Base-by-base conservation (phyloP, 1,284 basidiomycete genomes). In the Malassezia slooffiae region DNA sequence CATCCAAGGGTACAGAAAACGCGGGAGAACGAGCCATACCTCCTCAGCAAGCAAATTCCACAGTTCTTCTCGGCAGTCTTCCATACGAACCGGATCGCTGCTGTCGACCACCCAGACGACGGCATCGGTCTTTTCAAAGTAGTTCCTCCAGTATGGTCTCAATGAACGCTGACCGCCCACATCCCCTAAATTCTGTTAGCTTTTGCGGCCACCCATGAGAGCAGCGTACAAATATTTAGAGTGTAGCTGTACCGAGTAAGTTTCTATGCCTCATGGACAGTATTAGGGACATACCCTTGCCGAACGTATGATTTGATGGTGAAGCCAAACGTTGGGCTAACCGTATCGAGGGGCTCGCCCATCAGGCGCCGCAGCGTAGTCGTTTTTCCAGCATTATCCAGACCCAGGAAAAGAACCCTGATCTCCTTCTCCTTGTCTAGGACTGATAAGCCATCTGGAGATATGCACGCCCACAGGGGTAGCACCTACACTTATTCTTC, bases 101-200 rank as follows among this genome's bases (percentile, higher is more conserved):
- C 86, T 90, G 73, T 97, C 93, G 26, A 97, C 90, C 13, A 99
- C 93, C 93, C 93, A 99, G 24, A 97, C 87, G 35, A 99, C 76
- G 3, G 85, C 91, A 72, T 97, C 93, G 5, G 93, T 97, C 71
- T 89, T 84, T 71, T 99, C 93, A 62, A 97, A 99, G 73, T 97
- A 97, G 72, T 97, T 99, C 24, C 88, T 76, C 93, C 93, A 97
- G 70, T 97, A 99, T 2, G 93, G 90, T 17, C 93, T 77, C 32
- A 97, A 78, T 0, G 88, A 91, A 41, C 82, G 79, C 71, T 97
- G 93, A 10, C 93, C 93, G 21, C 93, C 93, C 24, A 99, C 88
- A 69, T 99, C 93, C 93, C 91, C 90, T 88, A 54, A 9, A 48
- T 13, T 31, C n/a, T 48, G 33, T 12, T 35, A 37, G 23, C n/a